These are phyloP conservation scores for Candida albicans DNA, from an alignment of 1,139 yeast species.

Conservation along the genomic window DNA sequence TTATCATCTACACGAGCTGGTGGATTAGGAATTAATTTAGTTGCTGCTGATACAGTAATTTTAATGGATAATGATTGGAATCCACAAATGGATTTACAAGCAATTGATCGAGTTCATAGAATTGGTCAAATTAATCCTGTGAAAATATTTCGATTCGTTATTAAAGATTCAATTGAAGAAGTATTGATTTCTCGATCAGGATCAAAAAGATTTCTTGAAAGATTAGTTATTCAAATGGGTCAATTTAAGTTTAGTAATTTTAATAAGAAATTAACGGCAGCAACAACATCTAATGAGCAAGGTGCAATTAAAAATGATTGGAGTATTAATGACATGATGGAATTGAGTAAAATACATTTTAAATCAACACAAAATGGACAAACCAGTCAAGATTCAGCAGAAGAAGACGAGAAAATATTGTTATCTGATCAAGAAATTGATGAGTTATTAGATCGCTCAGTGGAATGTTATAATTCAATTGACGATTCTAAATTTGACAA, in stretches of 20 bases:
- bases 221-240: conserved; percentile 82
- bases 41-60: conserved; percentile 86
- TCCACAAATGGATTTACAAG: conserved; percentile 94
- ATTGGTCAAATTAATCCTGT: conserved; percentile 89
- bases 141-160: conserved; percentile 71
- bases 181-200: conserved; percentile 74
- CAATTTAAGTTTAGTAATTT: conserved; percentile 58
- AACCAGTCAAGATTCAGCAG: conserved; percentile 9
- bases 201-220: conserved; percentile 76
- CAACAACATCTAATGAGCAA: not conserved
- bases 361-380: conserved; percentile 7
- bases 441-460: conserved; percentile 56
- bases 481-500: conserved; percentile 34
- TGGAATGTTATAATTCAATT: conserved; percentile 38
- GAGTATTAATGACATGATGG: conserved; percentile 31
- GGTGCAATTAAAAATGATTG: conserved; percentile 11
- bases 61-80: conserved; percentile 95
- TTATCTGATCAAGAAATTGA: conserved; percentile 43
- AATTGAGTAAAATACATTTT: conserved; percentile 27
- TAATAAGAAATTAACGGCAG: conserved; percentile 16
- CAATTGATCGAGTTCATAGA: conserved; percentile 93
- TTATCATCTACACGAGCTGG: conserved; percentile 90
- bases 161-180: conserved; percentile 81
- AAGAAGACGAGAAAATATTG: conserved; percentile 2
- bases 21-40: conserved; percentile 85